Conservation (phyloP, 1,284 basidiomycete species). For the Ganoderma boninense region DNA sequence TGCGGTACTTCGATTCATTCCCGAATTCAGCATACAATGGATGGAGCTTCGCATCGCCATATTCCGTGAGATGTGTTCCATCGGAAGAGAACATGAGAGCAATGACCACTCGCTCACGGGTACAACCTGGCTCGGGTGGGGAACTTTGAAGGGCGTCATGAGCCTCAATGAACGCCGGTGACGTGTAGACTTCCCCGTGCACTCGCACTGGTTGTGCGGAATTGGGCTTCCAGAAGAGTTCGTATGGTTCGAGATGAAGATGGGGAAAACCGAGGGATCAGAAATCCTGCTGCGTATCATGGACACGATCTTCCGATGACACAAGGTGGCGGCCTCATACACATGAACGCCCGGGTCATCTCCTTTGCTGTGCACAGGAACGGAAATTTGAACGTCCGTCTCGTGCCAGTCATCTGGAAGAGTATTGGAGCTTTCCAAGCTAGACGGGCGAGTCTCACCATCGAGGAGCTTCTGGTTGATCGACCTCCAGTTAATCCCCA, state of each 20-base stretch:
- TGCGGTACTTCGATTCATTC: constrained; percentile 40
- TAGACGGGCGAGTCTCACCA: neutral
- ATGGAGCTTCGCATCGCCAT: constrained; percentile 41
- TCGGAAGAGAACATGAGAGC: constrained; percentile 13
- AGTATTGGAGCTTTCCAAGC: neutral
- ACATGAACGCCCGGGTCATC: neutral
- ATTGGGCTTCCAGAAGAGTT: neutral
- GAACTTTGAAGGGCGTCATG: constrained; percentile 13
- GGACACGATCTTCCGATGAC: neutral
- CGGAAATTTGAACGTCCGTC: neutral
- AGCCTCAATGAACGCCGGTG: neutral
- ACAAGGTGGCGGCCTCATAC: neutral
- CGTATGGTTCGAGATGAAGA: neutral
- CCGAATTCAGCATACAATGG: constrained; percentile 42
- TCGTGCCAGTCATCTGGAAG: neutral
- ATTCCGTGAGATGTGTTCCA: constrained; percentile 18
- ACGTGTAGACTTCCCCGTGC: neutral
- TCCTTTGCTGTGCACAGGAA: neutral
- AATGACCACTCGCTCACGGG: neutral
- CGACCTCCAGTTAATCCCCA: neutral
- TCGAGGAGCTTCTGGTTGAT: neutral
- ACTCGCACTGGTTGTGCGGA: neutral
- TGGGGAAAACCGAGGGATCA: neutral
- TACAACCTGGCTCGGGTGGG: constrained; percentile 5
- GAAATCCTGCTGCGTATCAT: neutral